A percentile compares a stretch with the other conserved stretches of the same genome.
These are phyloP conservation scores for Rosa multiflora DNA, from an alignment of 306 rosid species.

Conservation along the genomic window DNA sequence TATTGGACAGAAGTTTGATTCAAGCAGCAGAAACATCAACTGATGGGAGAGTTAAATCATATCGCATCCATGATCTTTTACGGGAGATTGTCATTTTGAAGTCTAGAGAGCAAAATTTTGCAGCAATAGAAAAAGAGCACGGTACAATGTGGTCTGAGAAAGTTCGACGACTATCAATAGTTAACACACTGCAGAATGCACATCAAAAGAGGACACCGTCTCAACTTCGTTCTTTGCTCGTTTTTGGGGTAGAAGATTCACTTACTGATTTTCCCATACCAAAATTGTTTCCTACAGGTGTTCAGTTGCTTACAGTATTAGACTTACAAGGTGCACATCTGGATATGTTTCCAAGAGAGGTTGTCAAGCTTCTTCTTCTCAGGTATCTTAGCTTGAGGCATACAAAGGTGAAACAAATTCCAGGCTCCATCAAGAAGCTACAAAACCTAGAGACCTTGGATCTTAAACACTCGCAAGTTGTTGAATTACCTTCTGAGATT, in stretches of 20 bases:
- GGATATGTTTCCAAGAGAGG: constrained; percentile 19
- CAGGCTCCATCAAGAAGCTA: constrained; percentile 30
- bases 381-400: constrained; percentile 36
- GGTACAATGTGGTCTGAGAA: constrained; percentile 39
- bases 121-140: constrained; percentile 37
- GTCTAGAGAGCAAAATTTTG: constrained; percentile 53
- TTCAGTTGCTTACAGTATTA: constrained; percentile 36
- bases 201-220: constrained; percentile 35
- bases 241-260: constrained; percentile 44
- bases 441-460: constrained; percentile 38
- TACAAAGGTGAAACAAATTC: constrained; percentile 27
- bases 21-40: constrained; percentile 24
- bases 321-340: constrained; percentile 28
- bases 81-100: constrained; percentile 48
- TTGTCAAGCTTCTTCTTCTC: constrained; percentile 24
- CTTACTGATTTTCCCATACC: constrained; percentile 19
- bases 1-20: constrained; percentile 52
- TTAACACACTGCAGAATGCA: constrained; percentile 34
- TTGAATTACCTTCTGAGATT: constrained; percentile 34
- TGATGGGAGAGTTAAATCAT: constrained; percentile 22
- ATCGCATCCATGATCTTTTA: constrained; percentile 49
- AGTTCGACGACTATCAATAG: constrained; percentile 48
- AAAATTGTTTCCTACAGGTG: constrained; percentile 7
- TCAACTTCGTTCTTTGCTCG: constrained; percentile 58
- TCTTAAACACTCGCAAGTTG: constrained; percentile 31